Base-by-base conservation (phyloP, 257 asterid genomes). In the Forsythia suspensa region DNA sequence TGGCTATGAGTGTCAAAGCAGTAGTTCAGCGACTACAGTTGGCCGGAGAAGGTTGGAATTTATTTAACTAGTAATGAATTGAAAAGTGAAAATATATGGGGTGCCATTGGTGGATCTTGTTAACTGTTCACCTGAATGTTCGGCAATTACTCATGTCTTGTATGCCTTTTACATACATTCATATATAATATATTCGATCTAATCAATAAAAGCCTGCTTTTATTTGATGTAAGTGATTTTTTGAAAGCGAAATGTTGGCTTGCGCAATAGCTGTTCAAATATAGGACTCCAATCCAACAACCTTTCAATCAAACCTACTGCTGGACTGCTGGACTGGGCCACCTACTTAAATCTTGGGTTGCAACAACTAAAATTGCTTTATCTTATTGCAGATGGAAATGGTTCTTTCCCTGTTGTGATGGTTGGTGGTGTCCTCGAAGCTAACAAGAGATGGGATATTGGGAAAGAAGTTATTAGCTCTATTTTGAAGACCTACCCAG, bases 391-490 rank as follows among this genome's bases (percentile, higher is more conserved):
- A 95, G 99, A 89, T 85, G 93, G 91, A 76, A 90, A 75, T 20
- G 90, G 77, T 81, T 81, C 88, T 82, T 95, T 95, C 88, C 99
- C 96, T 55, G 87, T 95, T 80, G 98, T 95, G 80, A 84, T 95
- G 92, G 98, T 95, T 72, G 99, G 97, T 41, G 99, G 99, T 39
- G 97, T 95, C 76, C 97, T 94, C 65, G 96, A 89, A 85, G 94
- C 94, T 71, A 91, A 94, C 86, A 87, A 83, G 84, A 85, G 75
- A 39, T 95, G 98, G 98, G 94, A 95, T 83, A 86, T 95, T 12
- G 99, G 97, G 69, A 80, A 75, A 76, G 96, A 93, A 87, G 98
- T 95, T 80, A 87, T 82, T 6, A 67, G 81, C 75, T 83, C 86
- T 70, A 85, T 95, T 83, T 86, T 83, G 88, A 86, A 91, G 91